These are phyloP conservation scores for Suillus alpinus DNA, from an alignment of 768 basidiomycete genomes.

Conservation along the genomic window DNA sequence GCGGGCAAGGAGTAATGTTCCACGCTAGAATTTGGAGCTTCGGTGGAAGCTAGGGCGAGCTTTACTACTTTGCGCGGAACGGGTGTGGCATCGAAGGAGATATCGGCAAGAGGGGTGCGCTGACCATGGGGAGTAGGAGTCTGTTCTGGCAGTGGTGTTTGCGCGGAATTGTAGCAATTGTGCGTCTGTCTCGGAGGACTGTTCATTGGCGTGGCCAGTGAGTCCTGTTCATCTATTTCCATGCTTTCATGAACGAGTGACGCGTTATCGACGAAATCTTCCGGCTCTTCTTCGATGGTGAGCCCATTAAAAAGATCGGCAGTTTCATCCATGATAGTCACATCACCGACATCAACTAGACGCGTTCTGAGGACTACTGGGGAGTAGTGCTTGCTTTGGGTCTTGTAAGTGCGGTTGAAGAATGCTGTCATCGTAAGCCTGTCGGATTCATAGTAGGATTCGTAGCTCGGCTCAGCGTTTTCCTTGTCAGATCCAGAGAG, in stretches of 20 bases:
- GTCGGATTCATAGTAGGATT: slow-evolving; percentile 22
- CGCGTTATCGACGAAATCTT: background rate
- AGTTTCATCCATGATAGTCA: slow-evolving; percentile 14
- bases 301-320: slow-evolving; percentile 6
- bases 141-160: slow-evolving; percentile 5
- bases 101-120: slow-evolving; percentile 12
- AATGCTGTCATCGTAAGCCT: slow-evolving; percentile 35
- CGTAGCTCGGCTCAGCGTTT: slow-evolving; percentile 9
- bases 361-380: slow-evolving; percentile 21
- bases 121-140: background rate
- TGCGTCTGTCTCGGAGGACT: background rate
- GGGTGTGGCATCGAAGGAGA: slow-evolving; percentile 15
- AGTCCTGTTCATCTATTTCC: slow-evolving; percentile 1
- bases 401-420: slow-evolving; percentile 27
- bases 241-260: slow-evolving; percentile 5
- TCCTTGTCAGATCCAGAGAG: slow-evolving; percentile 17
- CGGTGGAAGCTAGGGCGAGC: background rate
- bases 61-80: slow-evolving; percentile 11
- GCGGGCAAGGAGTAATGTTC: slow-evolving; percentile 1
- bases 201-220: background rate
- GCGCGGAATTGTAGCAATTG: background rate
- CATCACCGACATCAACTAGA: slow-evolving; percentile 30
- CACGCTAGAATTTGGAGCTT: background rate
- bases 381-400: slow-evolving; percentile 8
- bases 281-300: slow-evolving; percentile 7